These are phyloP conservation scores for Aureobasidium zeae DNA, from an alignment of 2,329 filamentous ascomycete genomes.

Conservation along the genomic window DNA sequence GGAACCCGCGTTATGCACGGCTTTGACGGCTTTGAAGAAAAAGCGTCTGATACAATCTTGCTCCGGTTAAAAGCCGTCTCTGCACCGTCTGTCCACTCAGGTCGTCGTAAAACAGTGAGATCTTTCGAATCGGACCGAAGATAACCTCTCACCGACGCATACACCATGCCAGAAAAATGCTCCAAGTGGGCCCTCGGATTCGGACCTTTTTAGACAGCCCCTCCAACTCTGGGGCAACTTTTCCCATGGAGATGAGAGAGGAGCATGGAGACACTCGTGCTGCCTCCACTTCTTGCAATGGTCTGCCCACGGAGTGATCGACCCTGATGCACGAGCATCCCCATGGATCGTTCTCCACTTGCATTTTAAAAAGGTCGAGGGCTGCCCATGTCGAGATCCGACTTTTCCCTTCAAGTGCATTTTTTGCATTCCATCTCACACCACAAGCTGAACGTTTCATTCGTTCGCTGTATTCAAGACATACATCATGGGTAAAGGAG, in stretches of 20 bases:
- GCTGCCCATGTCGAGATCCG: not conserved
- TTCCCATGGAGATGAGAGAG: conserved; percentile 14
- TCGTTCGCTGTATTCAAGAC: not conserved
- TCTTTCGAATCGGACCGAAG: conserved; percentile 12
- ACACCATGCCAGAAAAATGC: conserved; percentile 5
- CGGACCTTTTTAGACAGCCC: conserved; percentile 11
- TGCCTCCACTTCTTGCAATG: conserved; percentile 3
- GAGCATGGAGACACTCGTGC: conserved; percentile 5
- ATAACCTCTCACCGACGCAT: not conserved
- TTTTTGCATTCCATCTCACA: not conserved
- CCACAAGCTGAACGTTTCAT: not conserved
- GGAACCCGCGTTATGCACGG: conserved; percentile 11
- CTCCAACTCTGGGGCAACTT: not conserved
- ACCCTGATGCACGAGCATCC: conserved; percentile 9
- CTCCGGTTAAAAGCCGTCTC: conserved; percentile 5
- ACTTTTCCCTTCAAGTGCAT: conserved; percentile 4
- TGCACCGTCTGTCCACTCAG: conserved; percentile 13
- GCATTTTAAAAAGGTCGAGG: conserved; percentile 7
- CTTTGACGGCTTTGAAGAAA: too few species aligned
- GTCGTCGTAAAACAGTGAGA: not conserved
- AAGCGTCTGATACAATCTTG: not conserved
- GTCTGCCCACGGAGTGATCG: conserved; percentile 12
- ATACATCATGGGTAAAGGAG: conserved; percentile 16
- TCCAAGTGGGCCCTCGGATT: conserved; percentile 7
- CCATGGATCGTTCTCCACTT: conserved; percentile 14